Conservation (phyloP, 2,329 filamentous ascomycete species). For the Cercospora zeina region DNA sequence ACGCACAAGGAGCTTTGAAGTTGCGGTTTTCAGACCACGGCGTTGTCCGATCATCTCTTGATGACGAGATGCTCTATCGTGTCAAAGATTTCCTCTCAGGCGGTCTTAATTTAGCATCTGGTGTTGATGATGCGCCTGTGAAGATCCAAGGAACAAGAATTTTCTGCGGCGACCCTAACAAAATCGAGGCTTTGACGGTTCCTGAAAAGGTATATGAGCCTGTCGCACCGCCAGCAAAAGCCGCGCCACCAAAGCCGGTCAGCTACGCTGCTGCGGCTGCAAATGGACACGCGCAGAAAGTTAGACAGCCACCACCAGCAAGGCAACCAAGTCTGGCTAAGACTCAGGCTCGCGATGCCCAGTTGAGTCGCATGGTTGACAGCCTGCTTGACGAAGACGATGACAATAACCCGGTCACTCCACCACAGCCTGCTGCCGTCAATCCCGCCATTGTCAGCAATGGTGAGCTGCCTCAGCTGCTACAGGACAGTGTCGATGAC, state of each 20-base stretch:
- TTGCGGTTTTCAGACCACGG: slow-evolving; percentile 53
- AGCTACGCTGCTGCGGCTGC: slow-evolving; percentile 38
- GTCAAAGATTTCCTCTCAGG: slow-evolving; percentile 64
- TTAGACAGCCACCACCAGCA: slow-evolving; percentile 20
- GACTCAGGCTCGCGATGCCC: slow-evolving; percentile 43
- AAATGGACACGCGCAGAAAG: slow-evolving; percentile 28
- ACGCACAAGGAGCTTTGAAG: slow-evolving; percentile 49
- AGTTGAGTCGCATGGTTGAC: slow-evolving; percentile 61
- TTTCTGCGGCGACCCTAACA: slow-evolving; percentile 30
- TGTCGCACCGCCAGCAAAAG: slow-evolving; percentile 17
- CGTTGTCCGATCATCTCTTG: slow-evolving; percentile 56
- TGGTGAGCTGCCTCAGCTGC: slow-evolving; percentile 41
- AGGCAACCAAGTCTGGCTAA: slow-evolving; percentile 23
- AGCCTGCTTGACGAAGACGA: slow-evolving; percentile 54
- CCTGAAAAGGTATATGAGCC: slow-evolving; percentile 48
- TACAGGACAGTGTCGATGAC: slow-evolving; percentile 41
- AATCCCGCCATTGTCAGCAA: slow-evolving; percentile 40
- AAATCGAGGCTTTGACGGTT: slow-evolving; percentile 32
- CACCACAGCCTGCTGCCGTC: slow-evolving; percentile 43
- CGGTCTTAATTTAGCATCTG: slow-evolving; percentile 59
- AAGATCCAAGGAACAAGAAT: slow-evolving; percentile 31
- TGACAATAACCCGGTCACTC: slow-evolving; percentile 49
- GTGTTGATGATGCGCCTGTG: slow-evolving; percentile 43
- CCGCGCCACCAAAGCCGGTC: slow-evolving; percentile 31
- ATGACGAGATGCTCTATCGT: slow-evolving; percentile 67